These are phyloP conservation scores for Filobasidium floriforme DNA, from an alignment of 768 basidiomycete genomes.

Conservation along the genomic window DNA sequence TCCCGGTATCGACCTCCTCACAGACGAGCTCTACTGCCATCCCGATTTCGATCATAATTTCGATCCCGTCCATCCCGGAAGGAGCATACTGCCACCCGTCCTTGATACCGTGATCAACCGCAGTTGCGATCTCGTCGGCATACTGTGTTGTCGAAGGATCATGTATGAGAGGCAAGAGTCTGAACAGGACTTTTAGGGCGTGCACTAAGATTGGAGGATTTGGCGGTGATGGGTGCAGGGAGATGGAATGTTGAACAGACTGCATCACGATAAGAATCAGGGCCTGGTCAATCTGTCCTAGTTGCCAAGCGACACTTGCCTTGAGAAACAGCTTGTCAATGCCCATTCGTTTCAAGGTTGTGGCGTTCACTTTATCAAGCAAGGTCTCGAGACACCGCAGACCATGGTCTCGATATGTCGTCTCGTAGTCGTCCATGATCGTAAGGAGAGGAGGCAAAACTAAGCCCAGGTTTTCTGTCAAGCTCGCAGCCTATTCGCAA, in stretches of 20 bases:
- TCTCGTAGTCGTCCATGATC: constrained; percentile 43
- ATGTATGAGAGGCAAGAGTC: constrained; percentile 18
- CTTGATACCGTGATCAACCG: constrained; percentile 39
- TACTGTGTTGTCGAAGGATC: constrained; percentile 16
- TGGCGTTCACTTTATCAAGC: constrained; percentile 27
- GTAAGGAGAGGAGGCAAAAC: constrained; percentile 41
- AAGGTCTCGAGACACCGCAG: constrained; percentile 28
- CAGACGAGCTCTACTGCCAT: constrained; percentile 32
- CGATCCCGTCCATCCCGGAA: constrained; percentile 30
- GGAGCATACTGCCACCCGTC: constrained; percentile 41
- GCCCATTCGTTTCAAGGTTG: constrained; percentile 39
- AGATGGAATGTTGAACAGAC: constrained; percentile 39
- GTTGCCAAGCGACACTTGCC: background rate
- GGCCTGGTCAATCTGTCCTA: background rate
- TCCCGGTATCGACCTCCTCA: constrained; percentile 31
- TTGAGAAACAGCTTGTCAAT: constrained; percentile 37
- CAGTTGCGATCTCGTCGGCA: constrained; percentile 26
- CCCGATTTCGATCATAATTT: constrained; percentile 30
- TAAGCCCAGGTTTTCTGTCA: constrained; percentile 29
- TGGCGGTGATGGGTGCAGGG: constrained; percentile 28
- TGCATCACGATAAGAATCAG: background rate
- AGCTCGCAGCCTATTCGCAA: background rate
- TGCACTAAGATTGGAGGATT: constrained; percentile 33
- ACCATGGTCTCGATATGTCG: constrained; percentile 34
- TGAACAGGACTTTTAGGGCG: constrained; percentile 25